Conservation (phyloP, 2,329 filamentous ascomycete species). For the Aspergillus sp. region DNA sequence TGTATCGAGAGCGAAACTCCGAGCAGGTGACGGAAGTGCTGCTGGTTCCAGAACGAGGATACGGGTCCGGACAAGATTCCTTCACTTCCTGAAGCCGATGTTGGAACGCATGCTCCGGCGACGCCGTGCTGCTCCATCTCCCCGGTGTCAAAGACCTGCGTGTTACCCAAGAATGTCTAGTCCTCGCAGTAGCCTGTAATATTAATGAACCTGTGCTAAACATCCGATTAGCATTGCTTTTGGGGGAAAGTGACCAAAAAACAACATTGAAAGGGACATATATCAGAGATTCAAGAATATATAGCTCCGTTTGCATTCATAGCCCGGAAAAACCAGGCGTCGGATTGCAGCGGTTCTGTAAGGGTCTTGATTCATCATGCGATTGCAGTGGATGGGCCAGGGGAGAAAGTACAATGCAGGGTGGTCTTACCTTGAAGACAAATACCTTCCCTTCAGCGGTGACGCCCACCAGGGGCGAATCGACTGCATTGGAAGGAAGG, state of each 20-base stretch:
- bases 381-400: constrained; percentile 5
- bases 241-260: not conserved
- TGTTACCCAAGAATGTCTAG: constrained; percentile 10
- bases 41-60: constrained; percentile 38
- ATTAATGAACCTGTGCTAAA: constrained; percentile 27
- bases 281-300: constrained; percentile 15
- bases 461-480: constrained; percentile 38
- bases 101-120: constrained; percentile 35
- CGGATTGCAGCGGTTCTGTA: constrained; percentile 69
- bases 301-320: constrained; percentile 41
- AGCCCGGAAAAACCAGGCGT: constrained; percentile 49
- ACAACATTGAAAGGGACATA: not conserved
- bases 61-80: constrained; percentile 35
- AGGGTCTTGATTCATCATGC: constrained; percentile 46
- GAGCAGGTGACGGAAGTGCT: constrained; percentile 32
- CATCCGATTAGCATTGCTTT: constrained; percentile 23
- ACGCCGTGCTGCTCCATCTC: constrained; percentile 25
- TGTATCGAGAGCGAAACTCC: constrained; percentile 41
- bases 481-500: constrained; percentile 37
- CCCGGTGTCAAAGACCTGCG: not conserved
- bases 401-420: constrained; percentile 8
- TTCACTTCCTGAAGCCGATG: constrained; percentile 40
- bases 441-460: constrained; percentile 30
- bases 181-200: constrained; percentile 3
- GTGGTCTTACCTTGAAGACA: constrained; percentile 36